Conservation (phyloP, 768 basidiomycete genomes). For the Mycena alexandri region DNA sequence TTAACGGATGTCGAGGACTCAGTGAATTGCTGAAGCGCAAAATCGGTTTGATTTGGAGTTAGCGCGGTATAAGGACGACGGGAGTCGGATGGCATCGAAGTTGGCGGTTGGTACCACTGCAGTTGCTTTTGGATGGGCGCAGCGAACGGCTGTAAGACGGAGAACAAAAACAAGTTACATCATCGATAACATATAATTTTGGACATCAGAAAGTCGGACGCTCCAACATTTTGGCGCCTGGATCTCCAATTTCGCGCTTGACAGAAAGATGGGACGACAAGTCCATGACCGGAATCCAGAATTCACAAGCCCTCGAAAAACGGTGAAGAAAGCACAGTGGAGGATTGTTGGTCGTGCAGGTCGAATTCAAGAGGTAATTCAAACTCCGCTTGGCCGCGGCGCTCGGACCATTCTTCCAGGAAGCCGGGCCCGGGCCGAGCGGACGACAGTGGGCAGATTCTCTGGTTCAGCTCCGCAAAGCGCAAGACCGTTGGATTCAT, state of each 20-base stretch:
- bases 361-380: too few relatives aligned
- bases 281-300: neutral
- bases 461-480: too few relatives aligned
- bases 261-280: neutral
- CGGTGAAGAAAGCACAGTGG: too few relatives aligned
- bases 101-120: too few relatives aligned
- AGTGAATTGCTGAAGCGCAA: conserved; percentile 9
- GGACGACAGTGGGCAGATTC: too few relatives aligned
- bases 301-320: too few relatives aligned
- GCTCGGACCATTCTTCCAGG: too few relatives aligned
- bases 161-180: conserved; percentile 23
- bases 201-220: neutral
- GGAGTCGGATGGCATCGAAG: conserved; percentile 26
- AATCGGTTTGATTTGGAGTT: conserved; percentile 35
- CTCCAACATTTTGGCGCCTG: neutral
- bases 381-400: too few relatives aligned
- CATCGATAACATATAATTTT: conserved; percentile 18
- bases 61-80: conserved; percentile 32
- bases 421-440: too few relatives aligned
- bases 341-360: too few relatives aligned
- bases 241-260: neutral
- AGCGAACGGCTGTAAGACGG: conserved; percentile 4
- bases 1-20: neutral
- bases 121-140: neutral
- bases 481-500: too few relatives aligned